Evolutionary conservation across 2,329 filamentous ascomycete species (phyloP), one percentile per base, ranked within the genome.

Genomic region (Alternaria sp.): DNA sequence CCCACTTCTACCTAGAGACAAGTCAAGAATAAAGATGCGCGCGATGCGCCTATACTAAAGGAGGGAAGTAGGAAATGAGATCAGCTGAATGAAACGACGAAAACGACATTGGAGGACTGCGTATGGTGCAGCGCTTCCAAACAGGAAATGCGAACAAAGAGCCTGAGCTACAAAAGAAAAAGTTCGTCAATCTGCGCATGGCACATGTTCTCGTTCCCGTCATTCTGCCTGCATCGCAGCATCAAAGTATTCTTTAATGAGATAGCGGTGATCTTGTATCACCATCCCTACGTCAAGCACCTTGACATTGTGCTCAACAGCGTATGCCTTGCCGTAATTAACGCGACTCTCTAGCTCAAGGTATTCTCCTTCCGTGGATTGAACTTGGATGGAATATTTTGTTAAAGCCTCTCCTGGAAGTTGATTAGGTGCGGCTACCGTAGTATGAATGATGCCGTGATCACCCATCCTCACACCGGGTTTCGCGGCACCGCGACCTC

Each of bases 361-460:
- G 11, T 14, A 14, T 23, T 33, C 49, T 20, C 20, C 28, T 33
- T 33, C 26, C 3, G 49, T 51, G 2, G 49, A 20, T 21, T 15
- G n/a, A 5, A 51, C 49, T 30, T 15, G 26, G 5, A 33, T 51
- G 3, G 49, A 21, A 26, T 30, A 51, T 21, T 51, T 51, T n/a
- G 49, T 51, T 2, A 51, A 3, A 20, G 8, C n/a, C 14, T 51
- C 49, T 6, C 26, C 49, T 21, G 26, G n/a, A 33, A 51, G 49
- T 7, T 9, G 26, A 2, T 44, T 10, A 10, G 64, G 25, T 3
- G 49, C 6, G 1, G 12, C 10, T 74, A 70, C 9, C 8, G 37
- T 44, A 23, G 71, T 73, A 43, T 72, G 66, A 15, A 74, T 70
- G 33, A 75, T 64, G 14, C 61, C 63, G 41, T 75, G 72, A 41